Conservation (phyloP, 306 rosid genomes). For the Fagus crenata region DNA sequence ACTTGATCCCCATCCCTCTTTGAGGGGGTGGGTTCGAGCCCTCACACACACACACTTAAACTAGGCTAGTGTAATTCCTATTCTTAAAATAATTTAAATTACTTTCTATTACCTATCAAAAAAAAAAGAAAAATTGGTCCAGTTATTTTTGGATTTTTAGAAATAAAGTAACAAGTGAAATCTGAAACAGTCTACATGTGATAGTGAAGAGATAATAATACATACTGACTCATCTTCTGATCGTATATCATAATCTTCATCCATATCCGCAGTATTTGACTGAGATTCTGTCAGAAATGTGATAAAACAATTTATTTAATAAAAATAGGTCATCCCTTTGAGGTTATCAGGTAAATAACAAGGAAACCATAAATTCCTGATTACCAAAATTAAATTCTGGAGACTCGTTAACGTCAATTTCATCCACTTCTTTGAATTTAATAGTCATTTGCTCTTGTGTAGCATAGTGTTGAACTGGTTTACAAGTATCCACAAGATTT, state of each 20-base stretch:
- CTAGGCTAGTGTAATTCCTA: too few relatives aligned
- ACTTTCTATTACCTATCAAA: too few relatives aligned
- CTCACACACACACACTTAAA: too few relatives aligned
- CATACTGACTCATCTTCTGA: constrained; percentile 70
- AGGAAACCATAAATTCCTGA: constrained; percentile 34
- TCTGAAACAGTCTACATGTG: not conserved
- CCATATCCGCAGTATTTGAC: constrained; percentile 45
- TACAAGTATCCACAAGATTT: constrained; percentile 76
- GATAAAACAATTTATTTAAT: constrained; percentile 18
- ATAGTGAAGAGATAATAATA: constrained; percentile 15
- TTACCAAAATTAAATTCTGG: constrained; percentile 58
- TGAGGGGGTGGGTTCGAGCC: too few relatives aligned
- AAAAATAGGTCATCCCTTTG: constrained; percentile 18
- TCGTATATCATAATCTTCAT: constrained; percentile 60
- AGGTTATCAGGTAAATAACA: constrained; percentile 22
- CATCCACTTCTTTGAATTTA: constrained; percentile 43
- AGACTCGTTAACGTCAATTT: constrained; percentile 40
- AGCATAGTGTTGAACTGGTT: constrained; percentile 51
- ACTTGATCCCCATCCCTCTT: too few relatives aligned
- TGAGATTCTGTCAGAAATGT: constrained; percentile 43
- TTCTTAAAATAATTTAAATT: too few relatives aligned
- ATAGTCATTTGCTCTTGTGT: constrained; percentile 40
- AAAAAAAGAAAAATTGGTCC: not conserved
- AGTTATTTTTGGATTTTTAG: not conserved
- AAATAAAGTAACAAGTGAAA: not conserved